Evolutionary conservation across 768 basidiomycete genomes (phyloP).

Genomic region (Hypsizygus marmoreus): DNA sequence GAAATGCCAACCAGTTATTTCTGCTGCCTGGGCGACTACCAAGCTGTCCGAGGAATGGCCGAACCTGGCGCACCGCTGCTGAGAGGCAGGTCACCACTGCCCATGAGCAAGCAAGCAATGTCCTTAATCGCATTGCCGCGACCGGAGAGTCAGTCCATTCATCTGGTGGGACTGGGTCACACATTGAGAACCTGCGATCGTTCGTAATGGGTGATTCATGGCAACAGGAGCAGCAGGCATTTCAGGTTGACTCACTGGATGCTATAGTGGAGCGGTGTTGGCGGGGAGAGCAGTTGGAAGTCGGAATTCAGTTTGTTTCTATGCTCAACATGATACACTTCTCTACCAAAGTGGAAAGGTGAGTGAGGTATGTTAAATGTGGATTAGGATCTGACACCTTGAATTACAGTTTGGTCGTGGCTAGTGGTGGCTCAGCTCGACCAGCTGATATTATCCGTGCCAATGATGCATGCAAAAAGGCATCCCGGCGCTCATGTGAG

Average conservation of each 20-base stretch:
- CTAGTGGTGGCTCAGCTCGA: not conserved
- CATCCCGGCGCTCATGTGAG: not conserved
- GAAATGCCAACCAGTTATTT: too few relatives aligned
- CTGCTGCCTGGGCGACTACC: too few relatives aligned
- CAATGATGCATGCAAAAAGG: not conserved
- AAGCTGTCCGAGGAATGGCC: too few relatives aligned
- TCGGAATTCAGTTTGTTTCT: not conserved
- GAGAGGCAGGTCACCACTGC: too few relatives aligned
- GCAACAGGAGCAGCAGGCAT: not conserved
- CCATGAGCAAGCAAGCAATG: too few relatives aligned
- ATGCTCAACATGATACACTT: not conserved
- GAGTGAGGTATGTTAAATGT: too few relatives aligned
- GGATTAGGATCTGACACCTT: too few relatives aligned
- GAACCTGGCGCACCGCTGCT: too few relatives aligned
- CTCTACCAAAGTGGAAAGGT: not conserved
- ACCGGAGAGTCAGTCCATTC: too few relatives aligned
- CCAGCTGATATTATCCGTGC: not conserved
- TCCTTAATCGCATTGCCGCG: too few relatives aligned
- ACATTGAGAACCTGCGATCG: not conserved
- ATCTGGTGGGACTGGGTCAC: too few relatives aligned
- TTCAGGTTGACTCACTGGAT: not conserved
- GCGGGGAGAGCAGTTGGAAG: not conserved
- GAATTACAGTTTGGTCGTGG: too few relatives aligned
- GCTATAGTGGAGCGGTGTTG: not conserved
- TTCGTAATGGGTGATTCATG: not conserved